Evolutionary conservation across 2,329 filamentous ascomycete species (phyloP), one percentile per base, ranked within the genome.

Genomic region (Dactylellina leptospora): DNA sequence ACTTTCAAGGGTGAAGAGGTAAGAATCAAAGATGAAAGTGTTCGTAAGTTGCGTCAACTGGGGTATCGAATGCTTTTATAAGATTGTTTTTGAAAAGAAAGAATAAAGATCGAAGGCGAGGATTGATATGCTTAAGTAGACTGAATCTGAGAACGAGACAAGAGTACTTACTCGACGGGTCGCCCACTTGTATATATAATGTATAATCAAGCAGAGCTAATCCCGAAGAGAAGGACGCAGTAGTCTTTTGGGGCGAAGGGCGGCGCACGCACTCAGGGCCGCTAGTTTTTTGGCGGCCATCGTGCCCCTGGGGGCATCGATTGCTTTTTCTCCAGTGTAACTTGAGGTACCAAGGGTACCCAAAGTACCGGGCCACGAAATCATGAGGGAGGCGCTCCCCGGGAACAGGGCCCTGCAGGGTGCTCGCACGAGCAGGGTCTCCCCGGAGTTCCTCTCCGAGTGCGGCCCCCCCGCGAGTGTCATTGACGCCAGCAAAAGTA

Each of bases 151-250:
- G 28, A 36, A 50, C 55, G 20, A 70, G 64, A 70, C 64, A 70
- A 51, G 53, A 54, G 38, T 38, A 25, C 38, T 3, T 27, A 42
- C n/a, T 50, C 51, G 64, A 70, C 56, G 56, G 64, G 56, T 56
- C 22, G n/a, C 36, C 55, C 56, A 56, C 64, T 40, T 62, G 50
- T 60, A 70, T 70, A 70, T 70, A 70, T 70, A 70, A 62, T 70
- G 30, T 36, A 40, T 54, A 47, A 50, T 54, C 56, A 40, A 70
- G 23, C 42, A 18, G n/a, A 61, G 55, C 64, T 56, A 61, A 47
- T 48, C 55, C 48, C 30, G 47, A 60, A 40, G 36, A 60, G 63
- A 61, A n/a, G 63, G 47, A 30, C 58, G 42, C 61, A 48, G 30
- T 30, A 51, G 3, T 20, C 30, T 20, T 42, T 55, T 36, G 40